Conservation (phyloP, 805 yeast genomes). For the Kluyveromyces wickerhamii region DNA sequence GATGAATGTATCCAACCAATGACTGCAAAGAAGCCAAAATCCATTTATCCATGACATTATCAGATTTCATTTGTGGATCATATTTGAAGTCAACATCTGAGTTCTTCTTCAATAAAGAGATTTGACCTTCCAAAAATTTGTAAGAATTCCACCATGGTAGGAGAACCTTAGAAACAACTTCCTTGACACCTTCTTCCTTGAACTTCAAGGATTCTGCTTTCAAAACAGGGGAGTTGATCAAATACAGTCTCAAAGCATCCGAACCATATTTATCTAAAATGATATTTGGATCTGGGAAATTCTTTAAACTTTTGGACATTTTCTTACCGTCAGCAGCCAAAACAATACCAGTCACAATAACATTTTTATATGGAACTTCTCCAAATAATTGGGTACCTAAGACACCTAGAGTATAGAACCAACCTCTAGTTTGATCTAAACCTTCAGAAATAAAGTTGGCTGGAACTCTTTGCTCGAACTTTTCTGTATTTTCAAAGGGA, state of each 20-base stretch:
- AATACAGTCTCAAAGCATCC: constrained; percentile 90
- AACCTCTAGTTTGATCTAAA: constrained; percentile 98
- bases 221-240: constrained; percentile 95
- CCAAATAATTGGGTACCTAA: constrained; percentile 92
- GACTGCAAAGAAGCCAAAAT: constrained; percentile 93
- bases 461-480: constrained; percentile 72
- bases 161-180: constrained; percentile 89
- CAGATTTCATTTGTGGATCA: constrained; percentile 55
- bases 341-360: constrained; percentile 92
- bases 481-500: constrained; percentile 82
- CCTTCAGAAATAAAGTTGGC: constrained; percentile 98
- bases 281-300: constrained; percentile 89
- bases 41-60: constrained; percentile 97
- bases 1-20: constrained; percentile 74
- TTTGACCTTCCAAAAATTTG: constrained; percentile 94
- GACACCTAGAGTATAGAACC: constrained; percentile 96
- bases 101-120: constrained; percentile 73
- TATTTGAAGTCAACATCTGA: constrained; percentile 63
- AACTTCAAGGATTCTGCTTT: constrained; percentile 95
- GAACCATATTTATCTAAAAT: constrained; percentile 90
- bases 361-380: constrained; percentile 89
- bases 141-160: constrained; percentile 98
- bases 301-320: constrained; percentile 97
- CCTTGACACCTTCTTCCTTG: constrained; percentile 98
- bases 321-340: constrained; percentile 97